Percentiles rank a stretch among this genome's conserved stretches.
These are phyloP conservation scores for Mortierella sp. DNA, from an alignment of 371 early-diverging fungal species.

Conservation along the genomic window DNA sequence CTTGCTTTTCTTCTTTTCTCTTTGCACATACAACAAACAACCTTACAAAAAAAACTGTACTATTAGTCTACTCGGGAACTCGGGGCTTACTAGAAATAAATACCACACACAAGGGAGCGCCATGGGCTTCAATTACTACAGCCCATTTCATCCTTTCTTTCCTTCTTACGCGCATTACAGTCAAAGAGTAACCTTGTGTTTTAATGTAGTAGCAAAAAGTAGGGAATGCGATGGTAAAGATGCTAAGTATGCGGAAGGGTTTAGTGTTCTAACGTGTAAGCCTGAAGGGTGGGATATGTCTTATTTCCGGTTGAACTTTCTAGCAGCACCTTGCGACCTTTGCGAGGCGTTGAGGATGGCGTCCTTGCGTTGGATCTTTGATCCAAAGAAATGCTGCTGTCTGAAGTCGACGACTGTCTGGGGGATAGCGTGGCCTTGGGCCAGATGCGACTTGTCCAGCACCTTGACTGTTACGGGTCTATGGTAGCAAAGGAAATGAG, in stretches of 20 bases:
- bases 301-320: slow-evolving; percentile 41
- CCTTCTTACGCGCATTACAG: too few species aligned
- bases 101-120: neutral
- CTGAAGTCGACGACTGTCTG: slow-evolving; percentile 49
- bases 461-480: slow-evolving; percentile 58
- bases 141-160: too few species aligned
- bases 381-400: slow-evolving; percentile 48
- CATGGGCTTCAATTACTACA: neutral
- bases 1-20: neutral
- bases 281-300: neutral
- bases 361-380: slow-evolving; percentile 52
- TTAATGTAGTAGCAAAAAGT: neutral
- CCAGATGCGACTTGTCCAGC: slow-evolving; percentile 36
- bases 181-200: neutral
- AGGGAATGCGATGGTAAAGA: neutral
- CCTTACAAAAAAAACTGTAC: slow-evolving; percentile 6
- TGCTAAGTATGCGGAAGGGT: neutral
- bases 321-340: slow-evolving; percentile 35
- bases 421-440: slow-evolving; percentile 50
- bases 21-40: neutral
- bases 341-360: slow-evolving; percentile 40
- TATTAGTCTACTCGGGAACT: neutral
- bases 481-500: neutral
- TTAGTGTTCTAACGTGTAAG: neutral
- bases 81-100: slow-evolving; percentile 8